These are phyloP conservation scores for Metarhizium brunneum DNA, from an alignment of 2,329 filamentous ascomycete genomes.

Conservation along the genomic window DNA sequence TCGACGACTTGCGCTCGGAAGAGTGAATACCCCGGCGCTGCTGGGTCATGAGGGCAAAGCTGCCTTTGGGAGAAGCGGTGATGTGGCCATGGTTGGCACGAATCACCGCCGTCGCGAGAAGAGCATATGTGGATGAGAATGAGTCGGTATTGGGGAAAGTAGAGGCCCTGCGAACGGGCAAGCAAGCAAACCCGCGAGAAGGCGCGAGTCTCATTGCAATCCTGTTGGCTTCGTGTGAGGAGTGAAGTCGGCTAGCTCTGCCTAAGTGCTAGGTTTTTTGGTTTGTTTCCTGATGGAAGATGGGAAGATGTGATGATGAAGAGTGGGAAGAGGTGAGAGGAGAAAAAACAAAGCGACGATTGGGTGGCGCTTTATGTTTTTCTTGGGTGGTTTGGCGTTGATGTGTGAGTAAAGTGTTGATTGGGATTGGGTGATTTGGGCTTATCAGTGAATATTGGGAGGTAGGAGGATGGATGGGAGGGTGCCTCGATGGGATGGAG, in stretches of 20 bases:
- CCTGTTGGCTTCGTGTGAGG: background rate
- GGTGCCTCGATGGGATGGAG: background rate
- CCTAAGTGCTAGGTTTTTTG: background rate
- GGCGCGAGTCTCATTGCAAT: conserved; percentile 15
- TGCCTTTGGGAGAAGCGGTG: background rate
- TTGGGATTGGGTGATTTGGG: background rate
- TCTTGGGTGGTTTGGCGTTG: background rate
- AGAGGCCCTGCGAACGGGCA: conserved; percentile 6
- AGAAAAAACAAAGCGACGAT: background rate
- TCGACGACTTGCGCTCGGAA: conserved; percentile 26
- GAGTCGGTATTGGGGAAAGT: background rate
- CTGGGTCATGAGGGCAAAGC: conserved; percentile 2
- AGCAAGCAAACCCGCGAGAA: conserved; percentile 12
- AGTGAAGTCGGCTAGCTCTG: background rate
- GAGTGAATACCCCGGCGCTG: conserved; percentile 24
- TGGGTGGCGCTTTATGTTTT: background rate
- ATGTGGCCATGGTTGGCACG: conserved; percentile 4
- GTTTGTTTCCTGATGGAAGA: background rate
- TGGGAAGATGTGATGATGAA: background rate
- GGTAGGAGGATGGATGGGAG: background rate
- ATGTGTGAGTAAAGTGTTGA: background rate
- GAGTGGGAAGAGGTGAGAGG: background rate
- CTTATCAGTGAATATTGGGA: background rate
- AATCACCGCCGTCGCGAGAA: conserved; percentile 4
- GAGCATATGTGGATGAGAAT: background rate